Evolutionary conservation across 2,329 filamentous ascomycete species (phyloP).

Genomic region (Ophiostoma pallidulum): DNA sequence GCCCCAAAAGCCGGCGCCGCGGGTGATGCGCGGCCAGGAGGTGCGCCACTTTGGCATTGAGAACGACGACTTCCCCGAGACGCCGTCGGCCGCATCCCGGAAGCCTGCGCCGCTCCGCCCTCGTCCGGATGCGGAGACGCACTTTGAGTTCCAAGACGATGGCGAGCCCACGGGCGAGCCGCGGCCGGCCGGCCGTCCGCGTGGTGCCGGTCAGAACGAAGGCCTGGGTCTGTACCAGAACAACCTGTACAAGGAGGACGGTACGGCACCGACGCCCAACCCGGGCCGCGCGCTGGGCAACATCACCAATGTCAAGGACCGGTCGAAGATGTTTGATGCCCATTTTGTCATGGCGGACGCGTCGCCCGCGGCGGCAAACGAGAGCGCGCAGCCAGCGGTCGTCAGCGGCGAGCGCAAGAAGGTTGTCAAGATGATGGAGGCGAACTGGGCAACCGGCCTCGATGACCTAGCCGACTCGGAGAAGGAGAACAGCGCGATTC

Average conservation of each 20-base stretch:
- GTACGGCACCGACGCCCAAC: conserved; percentile 27
- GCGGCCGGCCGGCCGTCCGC: conserved; percentile 36
- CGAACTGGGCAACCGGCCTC: conserved; percentile 43
- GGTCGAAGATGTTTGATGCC: conserved; percentile 64
- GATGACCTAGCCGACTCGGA: conserved; percentile 41
- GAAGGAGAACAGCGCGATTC: conserved; percentile 42
- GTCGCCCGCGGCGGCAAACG: conserved; percentile 37
- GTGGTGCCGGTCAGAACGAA: conserved; percentile 53
- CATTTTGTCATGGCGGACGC: conserved; percentile 71
- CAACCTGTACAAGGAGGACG: conserved; percentile 56
- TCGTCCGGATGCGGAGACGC: conserved; percentile 68
- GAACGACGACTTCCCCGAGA: conserved; percentile 48
- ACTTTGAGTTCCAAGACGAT: conserved; percentile 79
- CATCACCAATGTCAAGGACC: conserved; percentile 63
- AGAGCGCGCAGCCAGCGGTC: conserved; percentile 27
- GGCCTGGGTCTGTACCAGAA: conserved; percentile 69
- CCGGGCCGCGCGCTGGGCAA: conserved; percentile 46
- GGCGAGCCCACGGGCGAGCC: conserved; percentile 46
- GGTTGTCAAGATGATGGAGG: conserved; percentile 63
- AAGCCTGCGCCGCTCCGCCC: conserved; percentile 53
- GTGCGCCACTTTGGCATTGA: conserved; percentile 73
- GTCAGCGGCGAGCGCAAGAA: conserved; percentile 54
- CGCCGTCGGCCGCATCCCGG: conserved; percentile 38
- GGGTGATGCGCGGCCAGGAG: conserved; percentile 54
- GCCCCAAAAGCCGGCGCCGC: conserved; percentile 63